Evolutionary conservation across 345 rosid genomes (phyloP).

Genomic region (Euphorbia lathyris): DNA sequence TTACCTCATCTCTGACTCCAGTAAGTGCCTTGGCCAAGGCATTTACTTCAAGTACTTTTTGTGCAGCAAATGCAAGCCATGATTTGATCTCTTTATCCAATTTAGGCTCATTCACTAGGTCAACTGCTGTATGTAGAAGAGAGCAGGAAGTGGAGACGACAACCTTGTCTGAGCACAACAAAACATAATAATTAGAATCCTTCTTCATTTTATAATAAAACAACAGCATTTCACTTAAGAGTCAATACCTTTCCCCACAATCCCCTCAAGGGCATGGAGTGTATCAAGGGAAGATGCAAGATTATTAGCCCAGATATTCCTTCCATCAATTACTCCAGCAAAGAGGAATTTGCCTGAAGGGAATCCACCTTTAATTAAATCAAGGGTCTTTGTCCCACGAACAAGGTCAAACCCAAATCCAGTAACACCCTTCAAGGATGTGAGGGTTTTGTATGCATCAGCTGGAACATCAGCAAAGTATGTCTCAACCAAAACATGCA

Average conservation of each 20-base stretch:
- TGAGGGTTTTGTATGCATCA: slow-evolving; percentile 77
- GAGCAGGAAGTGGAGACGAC: slow-evolving; percentile 98
- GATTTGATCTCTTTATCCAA: slow-evolving; percentile 87
- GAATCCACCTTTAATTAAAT: slow-evolving; percentile 71
- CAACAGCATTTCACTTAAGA: not conserved
- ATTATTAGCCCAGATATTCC: slow-evolving; percentile 98
- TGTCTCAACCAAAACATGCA: slow-evolving; percentile 82
- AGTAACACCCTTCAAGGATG: slow-evolving; percentile 78
- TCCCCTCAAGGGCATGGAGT: slow-evolving; percentile 55
- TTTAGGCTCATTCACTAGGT: slow-evolving; percentile 78
- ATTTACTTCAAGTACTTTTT: slow-evolving; percentile 90
- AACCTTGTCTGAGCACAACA: slow-evolving; percentile 63
- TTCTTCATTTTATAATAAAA: not conserved
- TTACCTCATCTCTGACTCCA: slow-evolving; percentile 79
- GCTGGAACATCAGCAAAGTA: slow-evolving; percentile 89
- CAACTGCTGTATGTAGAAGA: slow-evolving; percentile 95
- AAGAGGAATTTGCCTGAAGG: slow-evolving; percentile 85
- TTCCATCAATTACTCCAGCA: slow-evolving; percentile 96
- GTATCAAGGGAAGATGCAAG: slow-evolving; percentile 69
- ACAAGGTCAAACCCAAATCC: slow-evolving; percentile 86
- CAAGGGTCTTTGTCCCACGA: slow-evolving; percentile 83
- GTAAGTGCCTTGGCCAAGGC: slow-evolving; percentile 86
- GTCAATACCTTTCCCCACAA: slow-evolving; percentile 81
- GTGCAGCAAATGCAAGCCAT: slow-evolving; percentile 98
- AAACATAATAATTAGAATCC: not conserved